A percentile compares a stretch with the other conserved stretches of the same genome.
phyloP scores from a whole-genome alignment of 495 filamentous ascomycete species.

The Talaromyces stipitatus region DNA sequence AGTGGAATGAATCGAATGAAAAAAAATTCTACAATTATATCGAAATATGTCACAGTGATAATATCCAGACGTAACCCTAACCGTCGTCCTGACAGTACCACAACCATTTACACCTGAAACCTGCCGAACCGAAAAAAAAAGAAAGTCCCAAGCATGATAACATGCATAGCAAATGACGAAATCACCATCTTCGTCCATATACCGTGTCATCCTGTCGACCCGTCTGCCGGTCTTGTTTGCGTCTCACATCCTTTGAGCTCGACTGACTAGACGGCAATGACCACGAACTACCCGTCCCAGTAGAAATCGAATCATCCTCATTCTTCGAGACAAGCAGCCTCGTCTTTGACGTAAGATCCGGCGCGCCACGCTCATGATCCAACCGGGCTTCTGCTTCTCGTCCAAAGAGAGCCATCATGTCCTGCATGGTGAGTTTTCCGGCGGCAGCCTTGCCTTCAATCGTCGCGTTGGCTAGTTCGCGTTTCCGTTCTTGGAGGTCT shows the following conservation, averaged over 20 bases:
- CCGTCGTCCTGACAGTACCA: not conserved
- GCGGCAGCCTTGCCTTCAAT: constrained; percentile 73
- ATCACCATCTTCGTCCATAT: constrained; percentile 36
- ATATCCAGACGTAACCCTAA: not conserved
- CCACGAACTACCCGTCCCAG: not conserved
- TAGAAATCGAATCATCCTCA: constrained; percentile 15
- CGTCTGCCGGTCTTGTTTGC: constrained; percentile 17
- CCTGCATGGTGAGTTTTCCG: constrained; percentile 81
- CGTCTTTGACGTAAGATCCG: constrained; percentile 24
- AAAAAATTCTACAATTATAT: not conserved
- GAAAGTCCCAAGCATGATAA: not conserved
- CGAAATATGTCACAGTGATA: not conserved
- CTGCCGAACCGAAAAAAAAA: not conserved
- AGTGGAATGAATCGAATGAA: not conserved
- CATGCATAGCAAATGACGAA: not conserved
- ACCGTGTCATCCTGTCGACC: constrained; percentile 29
- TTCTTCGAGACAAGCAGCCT: constrained; percentile 17
- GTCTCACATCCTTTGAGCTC: constrained; percentile 20
- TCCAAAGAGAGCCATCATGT: constrained; percentile 85
- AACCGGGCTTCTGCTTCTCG: constrained; percentile 58
- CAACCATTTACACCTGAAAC: not conserved
- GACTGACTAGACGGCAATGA: constrained; percentile 1
- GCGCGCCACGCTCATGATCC: constrained; percentile 22
- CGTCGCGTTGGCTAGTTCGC: constrained; percentile 73
- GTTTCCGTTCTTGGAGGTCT: constrained; percentile 85